A percentile compares a stretch with the other conserved stretches of the same genome.
phyloP scores from a whole-genome alignment of 2,329 filamentous ascomycete species.

The Sphaerulina vaccinii region DNA sequence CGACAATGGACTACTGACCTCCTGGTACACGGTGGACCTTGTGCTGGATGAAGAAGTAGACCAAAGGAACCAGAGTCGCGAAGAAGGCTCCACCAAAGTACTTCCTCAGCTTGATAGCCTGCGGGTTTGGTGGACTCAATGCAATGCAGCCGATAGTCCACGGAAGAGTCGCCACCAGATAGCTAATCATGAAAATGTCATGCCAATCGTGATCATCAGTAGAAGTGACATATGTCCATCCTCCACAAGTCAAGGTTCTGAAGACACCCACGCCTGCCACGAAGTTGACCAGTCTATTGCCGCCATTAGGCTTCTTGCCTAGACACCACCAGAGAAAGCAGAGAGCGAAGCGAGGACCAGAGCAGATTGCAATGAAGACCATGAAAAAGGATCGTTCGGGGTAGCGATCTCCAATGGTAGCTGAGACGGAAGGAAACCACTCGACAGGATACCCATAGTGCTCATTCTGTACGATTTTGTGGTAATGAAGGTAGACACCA shows the following conservation, averaged over 20 bases:
- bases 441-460: constrained; percentile 59
- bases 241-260: constrained; percentile 88
- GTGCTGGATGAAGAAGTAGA: constrained; percentile 98
- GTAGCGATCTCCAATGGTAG: constrained; percentile 95
- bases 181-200: constrained; percentile 99
- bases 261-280: constrained; percentile 78
- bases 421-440: constrained; percentile 46
- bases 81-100: constrained; percentile 82
- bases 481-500: constrained; percentile 77
- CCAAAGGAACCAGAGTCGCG: constrained; percentile 79
- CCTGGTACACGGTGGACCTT: constrained; percentile 92
- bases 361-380: constrained; percentile 94
- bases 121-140: constrained; percentile 79
- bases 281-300: constrained; percentile 67
- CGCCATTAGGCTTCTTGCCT: constrained; percentile 68
- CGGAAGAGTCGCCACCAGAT: constrained; percentile 87
- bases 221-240: constrained; percentile 98
- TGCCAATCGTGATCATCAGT: constrained; percentile 99
- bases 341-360: constrained; percentile 87
- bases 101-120: constrained; percentile 85
- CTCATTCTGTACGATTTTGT: constrained; percentile 97
- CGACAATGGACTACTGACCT: constrained; percentile 58
- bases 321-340: constrained; percentile 91
- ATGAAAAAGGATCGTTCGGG: constrained; percentile 96
- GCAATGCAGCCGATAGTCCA: constrained; percentile 92